These are phyloP conservation scores for Lachancea nothofagi DNA, from an alignment of 805 yeast species.

Conservation along the genomic window DNA sequence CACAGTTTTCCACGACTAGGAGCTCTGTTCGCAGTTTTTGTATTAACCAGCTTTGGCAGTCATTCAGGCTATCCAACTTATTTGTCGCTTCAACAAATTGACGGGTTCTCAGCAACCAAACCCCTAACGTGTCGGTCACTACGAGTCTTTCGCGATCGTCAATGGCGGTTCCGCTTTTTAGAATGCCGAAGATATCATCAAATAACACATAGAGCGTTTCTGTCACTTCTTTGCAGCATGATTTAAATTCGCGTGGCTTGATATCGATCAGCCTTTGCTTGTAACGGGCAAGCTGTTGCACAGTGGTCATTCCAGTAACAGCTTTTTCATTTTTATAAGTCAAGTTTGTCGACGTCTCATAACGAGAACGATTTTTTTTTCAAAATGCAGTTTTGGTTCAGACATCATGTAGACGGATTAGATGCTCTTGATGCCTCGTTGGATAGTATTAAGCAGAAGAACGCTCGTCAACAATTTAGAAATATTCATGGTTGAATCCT, in stretches of 20 bases:
- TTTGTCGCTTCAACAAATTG: slow-evolving; percentile 32
- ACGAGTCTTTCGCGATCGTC: slow-evolving; percentile 27
- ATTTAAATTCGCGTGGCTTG: slow-evolving; percentile 1
- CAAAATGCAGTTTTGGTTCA: too few relatives aligned
- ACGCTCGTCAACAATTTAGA: too few relatives aligned
- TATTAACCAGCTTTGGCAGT: slow-evolving; percentile 3
- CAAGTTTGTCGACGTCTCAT: too few relatives aligned
- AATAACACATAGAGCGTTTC: slow-evolving; percentile 2
- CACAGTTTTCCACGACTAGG: slow-evolving; percentile 23
- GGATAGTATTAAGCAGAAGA: too few relatives aligned
- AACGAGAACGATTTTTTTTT: too few relatives aligned
- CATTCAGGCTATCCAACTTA: slow-evolving; percentile 3
- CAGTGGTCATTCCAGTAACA: neutral
- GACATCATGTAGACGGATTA: too few relatives aligned
- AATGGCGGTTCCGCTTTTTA: slow-evolving; percentile 8
- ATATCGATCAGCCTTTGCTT: neutral
- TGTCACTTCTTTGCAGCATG: neutral
- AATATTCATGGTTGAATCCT: too few relatives aligned
- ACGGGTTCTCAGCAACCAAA: slow-evolving; percentile 56
- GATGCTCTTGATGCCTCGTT: too few relatives aligned
- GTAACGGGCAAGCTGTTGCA: neutral
- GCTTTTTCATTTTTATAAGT: too few relatives aligned
- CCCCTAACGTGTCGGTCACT: slow-evolving; percentile 54
- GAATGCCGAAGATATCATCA: slow-evolving; percentile 3
- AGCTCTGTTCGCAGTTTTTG: slow-evolving; percentile 14